Base-by-base conservation (phyloP, 768 basidiomycete species). In the Phylloporus rhodoxanthus region DNA sequence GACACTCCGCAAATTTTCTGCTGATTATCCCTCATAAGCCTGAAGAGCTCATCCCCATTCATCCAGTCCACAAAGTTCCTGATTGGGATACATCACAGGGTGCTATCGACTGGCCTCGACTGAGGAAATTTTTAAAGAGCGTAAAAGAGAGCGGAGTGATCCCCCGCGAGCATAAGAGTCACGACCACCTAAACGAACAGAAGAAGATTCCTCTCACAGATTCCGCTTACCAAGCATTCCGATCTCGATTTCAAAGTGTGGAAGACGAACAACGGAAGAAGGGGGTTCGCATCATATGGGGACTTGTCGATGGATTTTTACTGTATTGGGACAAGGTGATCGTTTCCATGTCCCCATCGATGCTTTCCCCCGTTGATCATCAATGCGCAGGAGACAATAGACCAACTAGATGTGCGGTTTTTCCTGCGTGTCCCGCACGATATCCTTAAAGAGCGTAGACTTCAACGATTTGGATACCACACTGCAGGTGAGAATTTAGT, bases 11-110 rank as follows among this genome's bases (percentile, higher is more conserved):
- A 17, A 4, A 26, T 54, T 14, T 55, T 32, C 34, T 21, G 10
- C 51, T 51, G 23, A 46, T 19, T 20, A 21, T 21, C 29, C 19
- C 39, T 41, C 8, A 8, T 43, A 32, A 67, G 66, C 64, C 66
- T 8, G 57, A 69, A 48, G 57, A 65, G 36, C 17, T 60, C n/a
- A 30, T 69, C 30, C 67, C 65, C 6, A 46, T 66, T n/a, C 91
- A 96, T 59, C 84, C 87, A 0, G 68, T 79, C 15, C 75, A 91
- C 58, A 75, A 83, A 0, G 84, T 94, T 4, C 87, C 89, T 66
- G 96, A 99, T 66, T 99, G 96, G 96, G 96, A 99, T 64, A 78
- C 82, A 21, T 80, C 94, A 0, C 72, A 80, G 6, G 91, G 91
- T 1, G 94, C 93, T 11, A 90, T 98, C 48, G 73, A 80, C 17